Conservation (phyloP, 495 filamentous ascomycete genomes). For the Elaphomyces granulatus region DNA sequence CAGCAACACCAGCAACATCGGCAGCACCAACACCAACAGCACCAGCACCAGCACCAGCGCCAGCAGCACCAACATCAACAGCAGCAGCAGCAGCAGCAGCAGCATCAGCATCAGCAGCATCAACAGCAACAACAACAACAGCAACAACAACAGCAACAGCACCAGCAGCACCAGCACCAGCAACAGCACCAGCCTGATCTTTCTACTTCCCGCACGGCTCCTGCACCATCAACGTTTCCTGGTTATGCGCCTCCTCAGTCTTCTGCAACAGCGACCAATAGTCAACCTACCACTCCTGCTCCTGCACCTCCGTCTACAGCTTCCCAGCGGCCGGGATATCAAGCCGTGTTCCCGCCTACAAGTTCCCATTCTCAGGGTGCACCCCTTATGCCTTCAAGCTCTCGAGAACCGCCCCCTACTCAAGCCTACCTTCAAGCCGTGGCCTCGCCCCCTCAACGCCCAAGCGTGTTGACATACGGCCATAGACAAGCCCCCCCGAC, state of each 20-base stretch:
- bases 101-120: slow-evolving; percentile 1
- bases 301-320: slow-evolving; percentile 4
- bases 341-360: slow-evolving; percentile 20
- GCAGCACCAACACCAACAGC: slow-evolving; percentile 17
- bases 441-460: slow-evolving; percentile 23
- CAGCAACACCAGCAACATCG: slow-evolving; percentile 13
- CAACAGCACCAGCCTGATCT: slow-evolving; percentile 18
- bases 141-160: neutral
- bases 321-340: slow-evolving; percentile 23
- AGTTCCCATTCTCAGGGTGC: slow-evolving; percentile 14
- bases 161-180: slow-evolving; percentile 13
- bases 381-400: slow-evolving; percentile 6
- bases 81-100: slow-evolving; percentile 1
- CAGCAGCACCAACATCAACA: slow-evolving; percentile 6
- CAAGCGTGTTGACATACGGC: slow-evolving; percentile 18
- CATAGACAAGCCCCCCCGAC: slow-evolving; percentile 23
- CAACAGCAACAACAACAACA: slow-evolving; percentile 6
- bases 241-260: slow-evolving; percentile 16
- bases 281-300: slow-evolving; percentile 21
- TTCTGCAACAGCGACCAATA: slow-evolving; percentile 25
- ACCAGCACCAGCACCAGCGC: slow-evolving; percentile 10
- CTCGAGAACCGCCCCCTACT: slow-evolving; percentile 21
- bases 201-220: slow-evolving; percentile 19
- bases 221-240: slow-evolving; percentile 1
- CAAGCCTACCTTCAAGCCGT: slow-evolving; percentile 18